Evolutionary conservation across 805 yeast species (phyloP).

Genomic region (Clavispora asparagi): DNA sequence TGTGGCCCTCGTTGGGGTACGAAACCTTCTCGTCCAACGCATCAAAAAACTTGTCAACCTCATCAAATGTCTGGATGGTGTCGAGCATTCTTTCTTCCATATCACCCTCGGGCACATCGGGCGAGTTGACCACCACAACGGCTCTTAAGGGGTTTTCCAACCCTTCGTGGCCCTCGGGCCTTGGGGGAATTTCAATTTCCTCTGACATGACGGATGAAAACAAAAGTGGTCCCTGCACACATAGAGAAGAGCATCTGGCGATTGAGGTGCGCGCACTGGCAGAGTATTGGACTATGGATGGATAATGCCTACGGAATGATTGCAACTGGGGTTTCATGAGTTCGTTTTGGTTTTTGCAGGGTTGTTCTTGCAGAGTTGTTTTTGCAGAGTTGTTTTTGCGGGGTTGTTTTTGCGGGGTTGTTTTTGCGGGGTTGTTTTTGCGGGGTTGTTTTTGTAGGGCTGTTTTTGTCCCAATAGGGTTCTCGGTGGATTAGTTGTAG

Average conservation of each 20-base stretch:
- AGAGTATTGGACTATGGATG: too few species aligned
- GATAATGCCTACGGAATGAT: too few species aligned
- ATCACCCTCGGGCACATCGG: conserved; percentile 33
- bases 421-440: too few species aligned
- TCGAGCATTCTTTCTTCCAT: conserved; percentile 46
- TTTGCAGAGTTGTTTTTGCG: too few species aligned
- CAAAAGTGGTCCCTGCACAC: conserved; percentile 1
- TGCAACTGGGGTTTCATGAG: too few species aligned
- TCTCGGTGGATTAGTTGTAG: too few species aligned
- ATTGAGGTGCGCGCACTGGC: background rate
- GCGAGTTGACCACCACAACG: conserved; percentile 36
- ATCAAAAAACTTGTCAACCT: conserved; percentile 49
- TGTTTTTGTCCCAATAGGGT: too few species aligned
- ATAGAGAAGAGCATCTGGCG: background rate
- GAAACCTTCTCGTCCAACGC: conserved; percentile 47
- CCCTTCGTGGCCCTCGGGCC: conserved; percentile 18
- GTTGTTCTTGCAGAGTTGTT: too few species aligned
- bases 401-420: too few species aligned
- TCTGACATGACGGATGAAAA: conserved; percentile 7
- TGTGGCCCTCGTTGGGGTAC: conserved; percentile 48
- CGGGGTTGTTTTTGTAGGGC: too few species aligned
- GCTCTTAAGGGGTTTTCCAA: conserved; percentile 45
- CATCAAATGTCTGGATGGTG: conserved; percentile 41
- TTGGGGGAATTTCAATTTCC: conserved; percentile 8
- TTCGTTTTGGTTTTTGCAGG: too few species aligned